Evolutionary conservation across 2,329 filamentous ascomycete genomes (phyloP).

Genomic region (Aureobasidium sp.): DNA sequence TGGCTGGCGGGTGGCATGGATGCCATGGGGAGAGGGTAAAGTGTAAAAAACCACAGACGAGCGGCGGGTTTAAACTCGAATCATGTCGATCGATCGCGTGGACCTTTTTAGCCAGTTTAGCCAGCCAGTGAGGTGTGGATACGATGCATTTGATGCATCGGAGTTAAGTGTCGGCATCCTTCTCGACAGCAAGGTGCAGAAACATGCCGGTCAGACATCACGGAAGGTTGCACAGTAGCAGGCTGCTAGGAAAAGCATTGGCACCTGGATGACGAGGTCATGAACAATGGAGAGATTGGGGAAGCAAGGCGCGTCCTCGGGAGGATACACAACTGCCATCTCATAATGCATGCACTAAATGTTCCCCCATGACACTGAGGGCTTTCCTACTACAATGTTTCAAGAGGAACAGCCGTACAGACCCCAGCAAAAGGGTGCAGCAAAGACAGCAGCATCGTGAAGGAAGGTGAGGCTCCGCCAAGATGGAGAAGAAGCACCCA

Average conservation of each 20-base stretch:
- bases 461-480: background rate
- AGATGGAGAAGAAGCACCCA: background rate
- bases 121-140: conserved; percentile 10
- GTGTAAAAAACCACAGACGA: background rate
- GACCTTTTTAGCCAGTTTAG: conserved; percentile 11
- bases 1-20: conserved; percentile 7
- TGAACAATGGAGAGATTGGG: background rate
- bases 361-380: too few relatives aligned
- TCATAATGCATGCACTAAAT: too few relatives aligned
- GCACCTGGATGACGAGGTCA: background rate
- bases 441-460: too few relatives aligned
- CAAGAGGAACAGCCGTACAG: too few relatives aligned
- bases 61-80: conserved; percentile 3
- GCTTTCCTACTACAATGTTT: too few relatives aligned
- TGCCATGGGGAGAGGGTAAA: conserved; percentile 9
- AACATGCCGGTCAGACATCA: background rate
- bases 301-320: conserved; percentile 1
- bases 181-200: background rate
- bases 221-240: conserved; percentile 2
- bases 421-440: too few relatives aligned
- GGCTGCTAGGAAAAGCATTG: background rate
- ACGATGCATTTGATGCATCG: background rate
- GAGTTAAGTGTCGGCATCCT: conserved; percentile 3
- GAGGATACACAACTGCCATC: background rate
- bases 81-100: conserved; percentile 3